phyloP scores from a whole-genome alignment of 371 early-diverging fungal genomes.

The Lichtheimia ornata region DNA sequence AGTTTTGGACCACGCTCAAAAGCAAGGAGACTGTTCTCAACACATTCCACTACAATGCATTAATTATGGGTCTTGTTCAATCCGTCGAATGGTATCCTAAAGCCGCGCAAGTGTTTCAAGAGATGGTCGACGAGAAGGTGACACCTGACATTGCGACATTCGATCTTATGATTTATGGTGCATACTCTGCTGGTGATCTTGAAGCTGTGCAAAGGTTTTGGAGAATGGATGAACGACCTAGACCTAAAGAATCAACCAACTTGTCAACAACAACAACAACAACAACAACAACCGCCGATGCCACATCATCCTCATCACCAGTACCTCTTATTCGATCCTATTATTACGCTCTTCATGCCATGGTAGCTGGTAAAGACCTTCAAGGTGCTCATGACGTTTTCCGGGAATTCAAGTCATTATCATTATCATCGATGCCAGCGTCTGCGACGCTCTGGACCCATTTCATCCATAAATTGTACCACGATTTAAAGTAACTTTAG shows the following conservation, averaged over 20 bases:
- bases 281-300: too few relatives aligned
- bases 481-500: not conserved
- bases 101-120: constrained; percentile 28
- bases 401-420: constrained; percentile 5
- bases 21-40: not conserved
- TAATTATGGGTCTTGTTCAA: constrained; percentile 23
- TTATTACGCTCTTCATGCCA: constrained; percentile 25
- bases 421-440: constrained; percentile 2
- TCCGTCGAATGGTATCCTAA: constrained; percentile 30
- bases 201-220: constrained; percentile 18
- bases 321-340: constrained; percentile 23
- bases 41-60: constrained; percentile 30
- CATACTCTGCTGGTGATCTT: constrained; percentile 20
- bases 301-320: constrained; percentile 2
- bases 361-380: constrained; percentile 17
- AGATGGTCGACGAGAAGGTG: constrained; percentile 18
- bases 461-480: constrained; percentile 8
- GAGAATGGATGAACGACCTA: constrained; percentile 9
- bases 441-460: constrained; percentile 15
- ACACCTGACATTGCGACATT: constrained; percentile 22
- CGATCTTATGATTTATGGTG: constrained; percentile 34
- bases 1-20: constrained; percentile 29
- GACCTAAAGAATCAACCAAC: not conserved
- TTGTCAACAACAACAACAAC: too few relatives aligned
- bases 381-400: constrained; percentile 14